phyloP scores from a whole-genome alignment of 805 yeast species.

The Kodamaea lidongshanica region DNA sequence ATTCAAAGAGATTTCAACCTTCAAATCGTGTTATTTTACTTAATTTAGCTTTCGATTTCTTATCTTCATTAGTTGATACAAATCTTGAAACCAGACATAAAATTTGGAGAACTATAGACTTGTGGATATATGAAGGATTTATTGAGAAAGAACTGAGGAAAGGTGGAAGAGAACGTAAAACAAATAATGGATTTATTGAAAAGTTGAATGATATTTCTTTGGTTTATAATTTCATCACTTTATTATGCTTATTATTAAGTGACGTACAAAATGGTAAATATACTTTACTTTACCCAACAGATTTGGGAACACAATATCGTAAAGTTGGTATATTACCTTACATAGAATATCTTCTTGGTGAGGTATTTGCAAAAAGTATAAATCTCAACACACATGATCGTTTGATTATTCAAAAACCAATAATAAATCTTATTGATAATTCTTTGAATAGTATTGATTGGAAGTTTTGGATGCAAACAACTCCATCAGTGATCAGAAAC shows the following conservation, averaged over 20 bases:
- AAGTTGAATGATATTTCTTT: constrained; percentile 44
- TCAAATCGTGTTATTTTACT: constrained; percentile 27
- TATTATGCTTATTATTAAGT: constrained; percentile 24
- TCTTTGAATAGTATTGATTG: constrained; percentile 33
- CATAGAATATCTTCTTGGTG: constrained; percentile 61
- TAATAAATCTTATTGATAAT: constrained; percentile 46
- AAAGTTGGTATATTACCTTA: constrained; percentile 72
- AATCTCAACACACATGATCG: constrained; percentile 31
- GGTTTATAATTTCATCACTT: constrained; percentile 60
- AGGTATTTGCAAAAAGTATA: constrained; percentile 53
- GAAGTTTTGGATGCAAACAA: constrained; percentile 45
- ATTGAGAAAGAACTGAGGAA: constrained; percentile 8
- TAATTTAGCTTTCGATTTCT: constrained; percentile 42
- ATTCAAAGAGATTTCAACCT: constrained; percentile 12
- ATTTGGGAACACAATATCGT: constrained; percentile 57
- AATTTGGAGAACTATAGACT: constrained; percentile 67
- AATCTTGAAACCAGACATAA: constrained; percentile 30
- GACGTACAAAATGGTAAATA: constrained; percentile 17
- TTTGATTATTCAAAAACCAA: constrained; percentile 44
- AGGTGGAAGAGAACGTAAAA: constrained; percentile 12
- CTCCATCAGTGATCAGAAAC: constrained; percentile 13
- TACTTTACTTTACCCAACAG: constrained; percentile 50
- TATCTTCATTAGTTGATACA: constrained; percentile 47
- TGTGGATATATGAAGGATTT: constrained; percentile 50
- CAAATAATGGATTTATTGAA: constrained; percentile 24